These are phyloP conservation scores for Roridomyces roridus DNA, from an alignment of 768 basidiomycete species.

Conservation along the genomic window DNA sequence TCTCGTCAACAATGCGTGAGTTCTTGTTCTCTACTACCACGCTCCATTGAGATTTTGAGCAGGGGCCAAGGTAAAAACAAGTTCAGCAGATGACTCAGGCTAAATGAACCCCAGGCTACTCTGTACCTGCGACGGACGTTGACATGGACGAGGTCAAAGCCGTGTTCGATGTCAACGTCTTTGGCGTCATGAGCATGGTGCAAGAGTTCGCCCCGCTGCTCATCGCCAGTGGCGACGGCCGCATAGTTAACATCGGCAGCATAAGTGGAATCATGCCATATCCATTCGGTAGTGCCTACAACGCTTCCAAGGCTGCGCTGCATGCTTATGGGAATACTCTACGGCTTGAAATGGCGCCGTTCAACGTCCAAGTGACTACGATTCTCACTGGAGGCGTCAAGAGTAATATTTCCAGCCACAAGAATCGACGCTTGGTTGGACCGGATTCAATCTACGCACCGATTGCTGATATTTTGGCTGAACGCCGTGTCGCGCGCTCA, in stretches of 20 bases:
- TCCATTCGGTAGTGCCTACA: constrained; percentile 36
- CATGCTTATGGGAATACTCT: constrained; percentile 36
- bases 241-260: constrained; percentile 38
- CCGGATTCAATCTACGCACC: constrained; percentile 28
- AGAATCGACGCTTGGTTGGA: constrained; percentile 5
- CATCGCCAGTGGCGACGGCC: constrained; percentile 30
- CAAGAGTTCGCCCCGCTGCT: constrained; percentile 37
- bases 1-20: constrained; percentile 28
- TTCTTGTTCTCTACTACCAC: background rate
- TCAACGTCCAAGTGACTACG: constrained; percentile 25
- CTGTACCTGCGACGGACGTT: constrained; percentile 32
- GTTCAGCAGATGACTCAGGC: no score
- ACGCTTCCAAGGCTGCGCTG: constrained; percentile 40
- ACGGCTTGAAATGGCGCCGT: constrained; percentile 40
- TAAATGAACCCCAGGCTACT: constrained; percentile 4
- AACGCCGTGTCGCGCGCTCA: constrained; percentile 13
- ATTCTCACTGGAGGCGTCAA: constrained; percentile 28
- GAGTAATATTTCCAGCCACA: constrained; percentile 15
- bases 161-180: constrained; percentile 39
- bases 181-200: constrained; percentile 38
- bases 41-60: background rate
- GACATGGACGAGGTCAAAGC: constrained; percentile 26
- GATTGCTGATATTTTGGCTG: constrained; percentile 21
- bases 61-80: constrained; percentile 13
- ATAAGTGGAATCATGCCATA: constrained; percentile 33